Evolutionary conservation across 441 rosid genomes (phyloP).

Genomic region (Eutrema salsugineum): DNA sequence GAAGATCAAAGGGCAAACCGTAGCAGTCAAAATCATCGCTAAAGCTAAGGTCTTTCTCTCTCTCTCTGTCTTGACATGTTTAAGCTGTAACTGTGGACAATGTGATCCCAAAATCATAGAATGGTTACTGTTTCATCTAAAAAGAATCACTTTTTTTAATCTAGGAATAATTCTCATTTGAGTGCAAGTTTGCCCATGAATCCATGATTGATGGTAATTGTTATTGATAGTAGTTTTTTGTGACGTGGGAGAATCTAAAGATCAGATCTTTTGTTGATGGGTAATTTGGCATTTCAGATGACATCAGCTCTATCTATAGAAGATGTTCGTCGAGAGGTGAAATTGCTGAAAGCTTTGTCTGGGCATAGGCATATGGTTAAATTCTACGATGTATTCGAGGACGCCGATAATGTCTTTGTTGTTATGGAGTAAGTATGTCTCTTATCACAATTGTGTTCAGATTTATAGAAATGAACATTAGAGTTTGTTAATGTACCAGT

Average conservation of each 20-base stretch:
- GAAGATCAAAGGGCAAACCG: conserved; percentile 53
- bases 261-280: neutral
- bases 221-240: neutral
- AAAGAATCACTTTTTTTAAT: neutral
- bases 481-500: neutral
- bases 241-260: neutral
- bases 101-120: neutral
- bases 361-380: conserved; percentile 56
- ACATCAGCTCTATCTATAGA: conserved; percentile 53
- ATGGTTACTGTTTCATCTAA: neutral
- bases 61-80: neutral
- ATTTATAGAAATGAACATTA: neutral
- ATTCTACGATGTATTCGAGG: conserved; percentile 58
- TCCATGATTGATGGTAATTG: neutral
- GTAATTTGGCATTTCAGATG: conserved; percentile 43
- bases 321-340: conserved; percentile 69
- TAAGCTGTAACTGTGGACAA: neutral
- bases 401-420: conserved; percentile 47
- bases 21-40: conserved; percentile 70
- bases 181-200: neutral
- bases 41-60: conserved; percentile 47
- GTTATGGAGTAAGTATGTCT: conserved; percentile 59
- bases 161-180: neutral
- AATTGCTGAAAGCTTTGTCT: conserved; percentile 52
- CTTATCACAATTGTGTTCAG: conserved; percentile 10